A percentile compares a stretch with the other conserved stretches of the same genome.
phyloP scores from a whole-genome alignment of 306 rosid species.

The Inga oerstediana region DNA sequence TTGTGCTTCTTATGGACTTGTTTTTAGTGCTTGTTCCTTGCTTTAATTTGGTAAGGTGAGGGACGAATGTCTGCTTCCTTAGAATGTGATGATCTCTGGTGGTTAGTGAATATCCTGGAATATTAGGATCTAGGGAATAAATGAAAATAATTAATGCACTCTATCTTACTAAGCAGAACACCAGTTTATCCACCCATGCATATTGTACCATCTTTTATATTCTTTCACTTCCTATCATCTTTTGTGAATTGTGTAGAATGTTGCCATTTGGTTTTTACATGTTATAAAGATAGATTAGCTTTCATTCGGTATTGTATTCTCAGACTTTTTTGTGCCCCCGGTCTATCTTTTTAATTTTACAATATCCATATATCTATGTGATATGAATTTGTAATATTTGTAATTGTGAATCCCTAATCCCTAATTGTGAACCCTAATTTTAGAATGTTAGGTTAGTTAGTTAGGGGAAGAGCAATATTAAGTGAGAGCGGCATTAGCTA shows the following conservation, averaged over 20 bases:
- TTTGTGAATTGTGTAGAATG: neutral
- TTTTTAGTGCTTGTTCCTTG: conserved; percentile 1
- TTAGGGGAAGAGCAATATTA: no score
- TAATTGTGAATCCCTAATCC: no score
- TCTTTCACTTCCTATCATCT: neutral
- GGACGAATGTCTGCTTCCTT: neutral
- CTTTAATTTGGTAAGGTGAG: neutral
- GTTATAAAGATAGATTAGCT: neutral
- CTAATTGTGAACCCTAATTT: no score
- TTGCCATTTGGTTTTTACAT: conserved; percentile 2
- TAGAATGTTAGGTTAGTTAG: no score
- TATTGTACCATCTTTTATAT: neutral
- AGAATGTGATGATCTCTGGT: neutral
- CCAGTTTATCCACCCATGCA: neutral
- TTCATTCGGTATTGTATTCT: neutral
- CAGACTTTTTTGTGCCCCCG: neutral
- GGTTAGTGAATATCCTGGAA: neutral
- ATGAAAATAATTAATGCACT: neutral
- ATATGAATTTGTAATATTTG: no score
- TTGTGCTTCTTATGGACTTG: neutral
- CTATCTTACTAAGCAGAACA: neutral
- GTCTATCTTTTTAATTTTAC: neutral
- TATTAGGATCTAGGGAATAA: neutral
- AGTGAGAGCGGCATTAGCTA: no score
- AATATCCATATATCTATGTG: neutral